Base-by-base conservation (phyloP, 1,284 basidiomycete genomes). In the Wallemia hederae region DNA sequence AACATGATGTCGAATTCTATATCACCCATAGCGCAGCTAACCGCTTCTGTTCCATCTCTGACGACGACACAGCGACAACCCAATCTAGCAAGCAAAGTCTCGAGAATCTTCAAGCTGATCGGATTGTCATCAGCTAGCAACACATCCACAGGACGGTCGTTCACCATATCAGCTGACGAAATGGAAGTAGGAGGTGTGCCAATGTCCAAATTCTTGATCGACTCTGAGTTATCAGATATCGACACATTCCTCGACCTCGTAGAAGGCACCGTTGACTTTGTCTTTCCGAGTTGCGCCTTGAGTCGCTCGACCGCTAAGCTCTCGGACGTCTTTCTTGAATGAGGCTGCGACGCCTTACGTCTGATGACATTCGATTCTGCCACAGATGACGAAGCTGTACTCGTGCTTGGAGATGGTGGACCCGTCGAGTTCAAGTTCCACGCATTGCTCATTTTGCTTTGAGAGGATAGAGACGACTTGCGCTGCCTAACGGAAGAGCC, bases 1-100 rank as follows among this genome's bases (percentile, higher is more conserved):
- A 90, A 75, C 66, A 90, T 85, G 68, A 82, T 82, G 67, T 87
- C 84, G 67, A 87, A 87, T 74, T 86, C 83, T 86, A 68, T 14
- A 26, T 90, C 89, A 59, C 89, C 88, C 81, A 96, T 92, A 11
- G 91, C 91, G 62, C 92, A 83, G 65, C 90, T 89, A 65, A 97
- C 83, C 24, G 92, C 92, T 69, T 94, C 90, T 2, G 90, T 89
- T 15, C 92, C 94, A 72, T 98, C 90, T 60, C 86, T 80, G 24
- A 96, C 92, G 3, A 91, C 83, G 1, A 94, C 82, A 70, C 87
- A 90, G 22, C 89, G 81, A 71, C 90, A 96, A 0, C 92, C 92
- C 64, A 97, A 77, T 55, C 90, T 81, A 62, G 84, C 82, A 59
- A 98, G 77, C 58, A 97, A 72, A 0, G 87, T 94, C 72, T 97